Base-by-base conservation (phyloP, 768 basidiomycete genomes). In the Podaxis sp. region DNA sequence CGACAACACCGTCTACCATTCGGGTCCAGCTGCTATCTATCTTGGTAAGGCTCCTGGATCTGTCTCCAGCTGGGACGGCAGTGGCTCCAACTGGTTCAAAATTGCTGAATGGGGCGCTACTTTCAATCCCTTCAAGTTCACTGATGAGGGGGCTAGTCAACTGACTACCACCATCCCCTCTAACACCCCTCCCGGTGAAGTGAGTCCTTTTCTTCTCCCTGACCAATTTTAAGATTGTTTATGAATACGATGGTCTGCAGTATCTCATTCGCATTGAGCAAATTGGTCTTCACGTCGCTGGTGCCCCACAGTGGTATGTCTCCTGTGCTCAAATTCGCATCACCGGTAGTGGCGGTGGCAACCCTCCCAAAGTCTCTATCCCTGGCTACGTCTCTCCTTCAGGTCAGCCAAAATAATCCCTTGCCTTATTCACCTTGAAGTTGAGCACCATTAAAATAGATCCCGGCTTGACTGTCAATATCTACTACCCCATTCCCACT, bases 11-110 rank as follows among this genome's bases (percentile, higher is more conserved):
- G n/a, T 81, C n/a, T 80, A 78, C 67, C 80, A 81, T 62, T 70
- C 67, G 24, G 80, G 80, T 5, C 79, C 80, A 2, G 77, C 78
- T 58, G 78, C 80, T 5, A 78, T 79, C n/a, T 78, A 78, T 68
- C 76, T 77, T 76, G 82, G 82, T 20, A 78, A 77, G 65, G 82
- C 82, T 4, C 79, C 82, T 26, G 69, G 68, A 2, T 74, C 79
- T 65, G 78, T 77, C 58, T 67, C 74, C 36, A 67, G 66, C 44
- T 79, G 75, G 69, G 78, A 76, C 51, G 79, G 79, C 20, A 72
- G 74, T 56, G 81, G 80, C 59, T 55, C 61, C 38, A 77, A 77
- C 36, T 80, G 79, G 79, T 80, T 80, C 73, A 77, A 77, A 75
- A 28, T 57, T 44, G 26, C 49, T 28, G 49, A 50, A 28, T 50